These are phyloP conservation scores for Nemania sp. DNA, from an alignment of 2,329 filamentous ascomycete genomes.

Conservation along the genomic window DNA sequence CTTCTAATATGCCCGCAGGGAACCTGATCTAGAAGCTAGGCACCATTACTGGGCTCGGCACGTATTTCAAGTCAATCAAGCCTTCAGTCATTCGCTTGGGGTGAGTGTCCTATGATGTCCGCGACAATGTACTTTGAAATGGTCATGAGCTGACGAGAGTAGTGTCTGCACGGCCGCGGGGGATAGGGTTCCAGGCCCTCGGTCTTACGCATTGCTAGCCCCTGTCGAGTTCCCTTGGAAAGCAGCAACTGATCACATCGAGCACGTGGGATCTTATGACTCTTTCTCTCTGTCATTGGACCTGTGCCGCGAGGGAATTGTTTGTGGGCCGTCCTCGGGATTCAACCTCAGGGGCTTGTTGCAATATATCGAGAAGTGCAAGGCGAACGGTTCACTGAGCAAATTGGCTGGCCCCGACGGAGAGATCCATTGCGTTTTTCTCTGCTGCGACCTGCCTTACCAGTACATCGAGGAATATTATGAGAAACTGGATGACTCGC, in stretches of 20 bases:
- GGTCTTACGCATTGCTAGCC: slow-evolving; percentile 54
- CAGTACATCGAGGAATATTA: slow-evolving; percentile 67
- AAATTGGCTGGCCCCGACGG: slow-evolving; percentile 51
- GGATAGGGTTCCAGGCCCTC: slow-evolving; percentile 55
- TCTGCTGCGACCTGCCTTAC: slow-evolving; percentile 67
- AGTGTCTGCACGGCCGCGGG: slow-evolving; percentile 62
- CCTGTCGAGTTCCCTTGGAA: slow-evolving; percentile 63
- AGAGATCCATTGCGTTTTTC: slow-evolving; percentile 58
- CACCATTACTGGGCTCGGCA: slow-evolving; percentile 55
- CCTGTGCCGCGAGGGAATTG: slow-evolving; percentile 59
- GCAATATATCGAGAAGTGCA: slow-evolving; percentile 55
- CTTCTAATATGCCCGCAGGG: slow-evolving; percentile 7
- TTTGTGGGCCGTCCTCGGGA: slow-evolving; percentile 65
- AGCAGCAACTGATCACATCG: slow-evolving; percentile 57
- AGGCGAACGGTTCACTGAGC: slow-evolving; percentile 48
- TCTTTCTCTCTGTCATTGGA: slow-evolving; percentile 58
- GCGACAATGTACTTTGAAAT: background rate
- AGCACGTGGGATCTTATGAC: slow-evolving; percentile 59
- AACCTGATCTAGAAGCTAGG: slow-evolving; percentile 26
- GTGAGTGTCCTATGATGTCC: slow-evolving; percentile 12
- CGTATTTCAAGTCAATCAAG: slow-evolving; percentile 46
- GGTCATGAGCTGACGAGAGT: background rate
- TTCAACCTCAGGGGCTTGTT: slow-evolving; percentile 59
- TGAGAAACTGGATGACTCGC: slow-evolving; percentile 53
- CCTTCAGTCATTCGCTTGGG: slow-evolving; percentile 31